Conservation (phyloP, 345 rosid genomes). For the Populus ilicifolia region DNA sequence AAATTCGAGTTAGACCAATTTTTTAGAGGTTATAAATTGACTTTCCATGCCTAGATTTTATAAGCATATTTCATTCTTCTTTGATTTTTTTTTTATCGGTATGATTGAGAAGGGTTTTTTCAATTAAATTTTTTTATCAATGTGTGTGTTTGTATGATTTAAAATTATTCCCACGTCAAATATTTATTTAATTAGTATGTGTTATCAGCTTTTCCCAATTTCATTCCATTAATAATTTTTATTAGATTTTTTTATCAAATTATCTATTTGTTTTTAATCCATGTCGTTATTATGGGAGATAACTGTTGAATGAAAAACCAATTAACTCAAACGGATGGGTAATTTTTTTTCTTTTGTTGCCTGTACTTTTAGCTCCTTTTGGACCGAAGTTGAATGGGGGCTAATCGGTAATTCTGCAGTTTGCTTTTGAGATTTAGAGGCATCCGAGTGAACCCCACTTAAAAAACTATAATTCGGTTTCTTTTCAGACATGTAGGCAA, state of each 20-base stretch:
- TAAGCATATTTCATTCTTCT: no score
- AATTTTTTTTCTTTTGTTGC: no score
- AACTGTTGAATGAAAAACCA: neutral
- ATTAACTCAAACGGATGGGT: neutral
- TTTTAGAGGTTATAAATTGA: no score
- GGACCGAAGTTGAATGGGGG: neutral
- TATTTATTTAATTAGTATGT: no score
- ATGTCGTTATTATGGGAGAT: neutral
- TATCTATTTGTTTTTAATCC: neutral
- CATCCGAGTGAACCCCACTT: conserved; percentile 6
- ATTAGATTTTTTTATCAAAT: neutral
- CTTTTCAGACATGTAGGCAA: conserved; percentile 23
- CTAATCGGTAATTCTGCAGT: neutral
- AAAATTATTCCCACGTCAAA: no score
- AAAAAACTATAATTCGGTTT: neutral
- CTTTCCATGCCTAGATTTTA: no score
- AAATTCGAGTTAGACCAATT: no score
- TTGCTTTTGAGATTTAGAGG: neutral
- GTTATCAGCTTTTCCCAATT: no score
- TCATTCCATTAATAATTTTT: neutral
- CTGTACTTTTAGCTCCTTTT: neutral
- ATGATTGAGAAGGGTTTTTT: no score
- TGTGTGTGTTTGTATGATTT: neutral
- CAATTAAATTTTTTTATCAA: neutral
- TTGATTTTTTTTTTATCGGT: no score